These are phyloP conservation scores for Podospora australis DNA, from an alignment of 495 filamentous ascomycete genomes.

Conservation along the genomic window DNA sequence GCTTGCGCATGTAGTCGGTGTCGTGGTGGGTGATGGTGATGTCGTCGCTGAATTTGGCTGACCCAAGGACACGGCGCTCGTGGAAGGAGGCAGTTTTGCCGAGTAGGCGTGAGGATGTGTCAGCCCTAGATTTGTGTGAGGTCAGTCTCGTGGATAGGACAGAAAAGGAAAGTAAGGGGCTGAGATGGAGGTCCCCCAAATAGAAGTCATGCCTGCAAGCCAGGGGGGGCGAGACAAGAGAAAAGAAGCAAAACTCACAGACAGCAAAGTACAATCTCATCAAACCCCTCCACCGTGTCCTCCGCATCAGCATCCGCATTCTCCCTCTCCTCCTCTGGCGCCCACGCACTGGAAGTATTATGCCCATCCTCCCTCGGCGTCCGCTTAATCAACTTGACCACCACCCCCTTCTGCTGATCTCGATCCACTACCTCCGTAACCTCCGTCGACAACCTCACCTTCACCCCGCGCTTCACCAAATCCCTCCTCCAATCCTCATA, in stretches of 20 bases:
- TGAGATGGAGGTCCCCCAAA: too few species aligned
- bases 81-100: conserved; percentile 54
- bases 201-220: too few species aligned
- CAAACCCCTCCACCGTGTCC: conserved; percentile 43
- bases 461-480: conserved; percentile 55
- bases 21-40: conserved; percentile 80
- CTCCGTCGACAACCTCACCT: conserved; percentile 57
- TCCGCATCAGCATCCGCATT: conserved; percentile 23
- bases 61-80: conserved; percentile 62
- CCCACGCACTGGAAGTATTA: conserved; percentile 30
- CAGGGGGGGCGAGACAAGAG: not conserved
- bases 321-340: conserved; percentile 6
- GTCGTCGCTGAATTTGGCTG: conserved; percentile 74
- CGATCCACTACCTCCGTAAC: conserved; percentile 52
- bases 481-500: conserved; percentile 63
- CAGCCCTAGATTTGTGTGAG: conserved; percentile 51
- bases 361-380: conserved; percentile 28
- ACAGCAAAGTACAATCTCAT: conserved; percentile 70
- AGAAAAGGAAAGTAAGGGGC: not conserved
- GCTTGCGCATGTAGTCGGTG: conserved; percentile 62
- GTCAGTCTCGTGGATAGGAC: not conserved
- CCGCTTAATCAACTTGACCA: conserved; percentile 33
- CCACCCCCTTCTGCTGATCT: conserved; percentile 51
- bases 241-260: conserved; percentile 22
- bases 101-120: conserved; percentile 63